Base-by-base conservation (phyloP, 2,329 filamentous ascomycete genomes). In the Ascochyta koolunga region DNA sequence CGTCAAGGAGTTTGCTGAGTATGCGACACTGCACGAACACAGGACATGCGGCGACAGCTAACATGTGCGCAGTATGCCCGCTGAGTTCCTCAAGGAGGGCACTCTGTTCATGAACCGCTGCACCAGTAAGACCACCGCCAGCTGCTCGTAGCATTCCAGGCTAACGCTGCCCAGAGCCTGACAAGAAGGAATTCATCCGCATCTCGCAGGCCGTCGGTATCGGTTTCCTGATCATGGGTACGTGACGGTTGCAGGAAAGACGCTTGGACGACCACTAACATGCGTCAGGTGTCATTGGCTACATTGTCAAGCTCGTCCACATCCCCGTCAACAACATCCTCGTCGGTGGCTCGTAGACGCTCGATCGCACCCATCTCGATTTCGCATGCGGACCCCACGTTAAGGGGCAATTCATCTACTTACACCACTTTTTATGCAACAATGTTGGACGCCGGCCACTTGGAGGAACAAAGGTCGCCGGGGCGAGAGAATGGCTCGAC, bases 1-100 rank as follows among this genome's bases (percentile, higher is more conserved):
- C 74, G 75, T 89, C 67, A 86, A 89, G 76, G 86, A 89, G 72
- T 78, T 90, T 68, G 82, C 89, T 71, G 88, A 90, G 71, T 71
- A 73, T 46, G 69, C 54, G 44, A n/a, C 29, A 24, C 37, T 48
- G 13, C 35, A 43, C 9, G 25, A 15, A 11, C 38, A 39, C 43
- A 33, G 19, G 13, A 41, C 16, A 32, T 21, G 35, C 31, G 25
- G 22, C 21, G 24, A 21, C 29, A 50, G 54, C 69, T 72, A 62
- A 73, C 60, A 50, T 27, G 18, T 21, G 43, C 59, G 47, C 61
- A 74, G 69, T 56, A 70, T 75, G 60, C 72, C 72, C 56, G 71
- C 73, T 46, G 72, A 76, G 69, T 76, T 76, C 62, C 64, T 76
- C 62, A 77, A 78, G 68, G 79, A 81, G 65, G 79, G 79, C 60